These are phyloP conservation scores for Phytopythium vexans DNA, from an alignment of 352 stramenopile genomes.

Conservation along the genomic window DNA sequence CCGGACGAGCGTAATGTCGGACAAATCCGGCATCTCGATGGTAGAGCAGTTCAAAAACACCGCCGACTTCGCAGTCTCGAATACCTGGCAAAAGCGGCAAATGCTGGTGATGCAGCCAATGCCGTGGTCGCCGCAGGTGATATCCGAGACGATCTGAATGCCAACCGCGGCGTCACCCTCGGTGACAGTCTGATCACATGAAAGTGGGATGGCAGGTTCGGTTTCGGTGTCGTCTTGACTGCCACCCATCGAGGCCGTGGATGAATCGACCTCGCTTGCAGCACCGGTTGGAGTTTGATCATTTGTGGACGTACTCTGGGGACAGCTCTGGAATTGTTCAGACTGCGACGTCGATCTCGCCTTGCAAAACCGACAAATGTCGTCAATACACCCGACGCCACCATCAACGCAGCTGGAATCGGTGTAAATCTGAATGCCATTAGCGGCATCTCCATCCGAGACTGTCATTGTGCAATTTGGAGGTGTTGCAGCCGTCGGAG, in stretches of 20 bases:
- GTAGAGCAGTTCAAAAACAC: constrained; percentile 17
- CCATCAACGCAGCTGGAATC: constrained; percentile 23
- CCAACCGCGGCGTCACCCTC: background rate
- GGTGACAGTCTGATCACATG: background rate
- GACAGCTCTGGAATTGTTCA: too few species aligned
- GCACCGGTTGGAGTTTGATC: background rate
- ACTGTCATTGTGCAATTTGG: constrained; percentile 9
- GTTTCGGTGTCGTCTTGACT: too few species aligned
- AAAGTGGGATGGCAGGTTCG: background rate
- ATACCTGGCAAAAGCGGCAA: constrained; percentile 26
- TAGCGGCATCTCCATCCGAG: constrained; percentile 18
- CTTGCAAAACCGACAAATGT: constrained; percentile 46
- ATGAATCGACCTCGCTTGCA: too few species aligned
- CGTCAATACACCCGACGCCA: constrained; percentile 30
- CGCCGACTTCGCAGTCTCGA: constrained; percentile 20
- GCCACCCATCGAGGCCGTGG: too few species aligned
- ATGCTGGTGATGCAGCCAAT: constrained; percentile 22
- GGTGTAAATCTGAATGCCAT: constrained; percentile 20
- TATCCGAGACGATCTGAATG: constrained; percentile 20
- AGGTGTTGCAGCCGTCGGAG: constrained; percentile 1
- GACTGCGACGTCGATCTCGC: constrained; percentile 15
- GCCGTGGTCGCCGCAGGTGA: constrained; percentile 26
- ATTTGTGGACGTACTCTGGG: background rate
- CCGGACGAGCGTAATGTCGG: constrained; percentile 21
- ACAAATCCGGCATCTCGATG: constrained; percentile 11